Evolutionary conservation across 768 basidiomycete species (phyloP).

Genomic region (Trametes villosa): DNA sequence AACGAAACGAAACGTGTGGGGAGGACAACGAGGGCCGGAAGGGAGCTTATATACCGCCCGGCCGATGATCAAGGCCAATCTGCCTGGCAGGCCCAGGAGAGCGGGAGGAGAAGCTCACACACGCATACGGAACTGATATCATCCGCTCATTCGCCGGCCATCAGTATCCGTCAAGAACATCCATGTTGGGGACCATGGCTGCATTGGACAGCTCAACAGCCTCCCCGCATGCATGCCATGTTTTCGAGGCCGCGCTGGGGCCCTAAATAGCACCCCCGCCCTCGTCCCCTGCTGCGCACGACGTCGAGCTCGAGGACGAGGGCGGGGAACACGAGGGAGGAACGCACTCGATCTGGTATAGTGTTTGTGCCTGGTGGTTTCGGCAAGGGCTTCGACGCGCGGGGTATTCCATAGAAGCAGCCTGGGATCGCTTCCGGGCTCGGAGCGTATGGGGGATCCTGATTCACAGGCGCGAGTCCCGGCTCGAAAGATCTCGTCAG

Average conservation of each 20-base stretch:
- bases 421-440: not conserved
- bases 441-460: slow-evolving; percentile 1
- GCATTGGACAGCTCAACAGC: slow-evolving; percentile 10
- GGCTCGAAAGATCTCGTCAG: slow-evolving; percentile 16
- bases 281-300: slow-evolving; percentile 5
- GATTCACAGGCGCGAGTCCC: not conserved
- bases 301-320: slow-evolving; percentile 5
- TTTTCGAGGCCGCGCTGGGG: not conserved
- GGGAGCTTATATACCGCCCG: slow-evolving; percentile 15
- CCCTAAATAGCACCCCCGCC: not conserved
- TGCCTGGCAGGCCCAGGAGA: not conserved
- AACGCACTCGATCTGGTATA: slow-evolving; percentile 16
- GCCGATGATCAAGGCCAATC: slow-evolving; percentile 5
- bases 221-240: not conserved
- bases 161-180: slow-evolving; percentile 20
- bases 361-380: slow-evolving; percentile 14
- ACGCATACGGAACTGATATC: slow-evolving; percentile 16
- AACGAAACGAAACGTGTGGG: slow-evolving; percentile 23
- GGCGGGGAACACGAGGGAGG: slow-evolving; percentile 8
- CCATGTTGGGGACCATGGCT: slow-evolving; percentile 4
- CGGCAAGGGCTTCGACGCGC: slow-evolving; percentile 11
- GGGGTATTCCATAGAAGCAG: slow-evolving; percentile 19
- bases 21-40: slow-evolving; percentile 11
- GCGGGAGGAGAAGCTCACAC: not conserved
- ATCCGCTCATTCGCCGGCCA: slow-evolving; percentile 22